A percentile compares a stretch with the other conserved stretches of the same genome.
Evolutionary conservation across 2,329 filamentous ascomycete genomes (phyloP).

Genomic region (Ilyonectria mors-panacis): DNA sequence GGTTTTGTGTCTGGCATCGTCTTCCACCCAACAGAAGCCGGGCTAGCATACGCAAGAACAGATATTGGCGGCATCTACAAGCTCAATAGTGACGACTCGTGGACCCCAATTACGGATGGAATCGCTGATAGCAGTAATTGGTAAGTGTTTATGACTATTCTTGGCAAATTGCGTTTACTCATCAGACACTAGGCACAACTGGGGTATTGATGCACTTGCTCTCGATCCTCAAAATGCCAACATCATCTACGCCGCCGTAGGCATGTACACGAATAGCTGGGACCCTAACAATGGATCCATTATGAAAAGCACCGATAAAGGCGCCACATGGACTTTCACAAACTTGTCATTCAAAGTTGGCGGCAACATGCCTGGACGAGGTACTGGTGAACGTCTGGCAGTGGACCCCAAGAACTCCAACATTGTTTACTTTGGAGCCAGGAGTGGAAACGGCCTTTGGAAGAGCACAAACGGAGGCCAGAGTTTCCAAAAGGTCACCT

Average conservation of each 20-base stretch:
- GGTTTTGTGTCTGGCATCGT: constrained; percentile 70
- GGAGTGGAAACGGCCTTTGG: constrained; percentile 72
- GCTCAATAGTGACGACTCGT: constrained; percentile 65
- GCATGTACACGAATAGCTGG: constrained; percentile 73
- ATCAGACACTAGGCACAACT: constrained; percentile 60
- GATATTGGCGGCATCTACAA: constrained; percentile 72
- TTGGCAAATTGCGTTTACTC: background rate
- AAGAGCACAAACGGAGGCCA: constrained; percentile 70
- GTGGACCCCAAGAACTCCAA: constrained; percentile 71
- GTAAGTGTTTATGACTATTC: constrained; percentile 47
- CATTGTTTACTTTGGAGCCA: constrained; percentile 71
- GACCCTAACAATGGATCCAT: constrained; percentile 71
- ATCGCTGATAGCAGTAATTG: constrained; percentile 61
- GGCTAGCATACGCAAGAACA: constrained; percentile 67
- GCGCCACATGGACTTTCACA: constrained; percentile 65
- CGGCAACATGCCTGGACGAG: constrained; percentile 74
- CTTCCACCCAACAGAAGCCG: constrained; percentile 64
- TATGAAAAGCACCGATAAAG: constrained; percentile 67
- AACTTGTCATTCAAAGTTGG: constrained; percentile 72
- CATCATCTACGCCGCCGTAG: constrained; percentile 68
- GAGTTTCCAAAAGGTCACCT: constrained; percentile 66
- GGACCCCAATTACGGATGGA: constrained; percentile 60
- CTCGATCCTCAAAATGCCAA: constrained; percentile 67
- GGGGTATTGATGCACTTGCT: constrained; percentile 71
- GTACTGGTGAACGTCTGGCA: constrained; percentile 71